Conservation (phyloP, 306 rosid genomes). For the Lupinus albus region DNA sequence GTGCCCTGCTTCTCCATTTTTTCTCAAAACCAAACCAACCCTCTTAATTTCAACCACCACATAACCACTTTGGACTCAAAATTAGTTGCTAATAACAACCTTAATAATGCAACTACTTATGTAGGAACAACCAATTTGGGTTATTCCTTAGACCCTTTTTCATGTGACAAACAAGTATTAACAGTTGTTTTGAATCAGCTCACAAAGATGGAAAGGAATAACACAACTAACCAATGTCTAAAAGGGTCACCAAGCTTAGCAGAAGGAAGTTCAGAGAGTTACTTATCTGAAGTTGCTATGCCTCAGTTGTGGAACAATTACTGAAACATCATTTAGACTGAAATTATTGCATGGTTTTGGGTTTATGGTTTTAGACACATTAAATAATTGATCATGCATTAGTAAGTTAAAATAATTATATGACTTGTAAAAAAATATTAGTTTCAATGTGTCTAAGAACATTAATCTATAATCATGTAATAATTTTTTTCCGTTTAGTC, state of each 20-base stretch:
- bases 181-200: conserved; percentile 64
- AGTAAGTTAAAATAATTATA: no score
- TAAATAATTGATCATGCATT: no score
- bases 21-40: conserved; percentile 61
- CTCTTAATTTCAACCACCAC: conserved; percentile 48
- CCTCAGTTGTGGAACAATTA: conserved; percentile 67
- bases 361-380: no score
- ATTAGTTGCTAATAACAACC: conserved; percentile 37
- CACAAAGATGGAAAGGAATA: conserved; percentile 57
- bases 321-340: conserved; percentile 16
- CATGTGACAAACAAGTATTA: conserved; percentile 57
- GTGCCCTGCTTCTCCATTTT: conserved; percentile 99
- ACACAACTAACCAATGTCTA: conserved; percentile 35
- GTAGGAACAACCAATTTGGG: conserved; percentile 52
- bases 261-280: conserved; percentile 76
- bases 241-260: conserved; percentile 70
- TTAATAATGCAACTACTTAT: conserved; percentile 32
- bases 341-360: no score
- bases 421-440: no score
- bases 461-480: no score
- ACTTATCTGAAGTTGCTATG: conserved; percentile 63
- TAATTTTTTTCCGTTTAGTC: background rate
- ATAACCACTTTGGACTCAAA: conserved; percentile 48
- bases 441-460: no score
- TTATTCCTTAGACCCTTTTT: conserved; percentile 52